These are phyloP conservation scores for Jimgerdemannia lactiflua DNA, from an alignment of 192 early-diverging fungal genomes.

Conservation along the genomic window DNA sequence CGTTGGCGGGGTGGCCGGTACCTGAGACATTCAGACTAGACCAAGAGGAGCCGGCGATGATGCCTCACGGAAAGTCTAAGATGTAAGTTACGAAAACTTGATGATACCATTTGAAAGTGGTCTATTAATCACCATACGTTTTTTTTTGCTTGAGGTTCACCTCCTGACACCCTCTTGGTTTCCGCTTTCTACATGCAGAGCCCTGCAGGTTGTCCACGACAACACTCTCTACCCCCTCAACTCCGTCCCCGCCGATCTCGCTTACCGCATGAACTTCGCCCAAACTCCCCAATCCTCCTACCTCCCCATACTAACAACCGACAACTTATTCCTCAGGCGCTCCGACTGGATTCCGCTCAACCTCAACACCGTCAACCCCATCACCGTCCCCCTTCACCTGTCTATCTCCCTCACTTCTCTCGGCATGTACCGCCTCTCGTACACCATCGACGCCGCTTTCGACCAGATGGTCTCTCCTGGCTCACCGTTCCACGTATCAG, in stretches of 20 bases:
- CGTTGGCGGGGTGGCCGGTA: neutral
- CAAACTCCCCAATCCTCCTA: conserved; percentile 15
- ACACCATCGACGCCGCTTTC: conserved; percentile 30
- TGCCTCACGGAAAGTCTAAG: neutral
- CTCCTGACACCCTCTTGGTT: no score
- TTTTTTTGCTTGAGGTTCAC: neutral
- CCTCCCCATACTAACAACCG: conserved; percentile 41
- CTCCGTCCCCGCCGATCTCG: no score
- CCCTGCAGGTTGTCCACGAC: no score
- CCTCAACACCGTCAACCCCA: conserved; percentile 9
- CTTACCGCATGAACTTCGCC: no score
- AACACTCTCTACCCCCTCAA: no score
- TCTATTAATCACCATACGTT: no score
- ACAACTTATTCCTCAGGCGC: conserved; percentile 30
- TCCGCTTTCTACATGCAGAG: no score
- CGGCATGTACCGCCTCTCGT: conserved; percentile 49
- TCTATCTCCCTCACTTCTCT: conserved; percentile 28
- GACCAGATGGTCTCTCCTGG: conserved; percentile 30
- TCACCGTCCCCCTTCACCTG: conserved; percentile 16
- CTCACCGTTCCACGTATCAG: conserved; percentile 31
- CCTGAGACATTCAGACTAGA: neutral
- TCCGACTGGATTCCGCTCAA: conserved; percentile 39
- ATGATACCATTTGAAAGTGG: neutral
- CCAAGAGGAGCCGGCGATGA: neutral
- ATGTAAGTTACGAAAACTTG: neutral